These are phyloP conservation scores for Phytophthora macrochlamydospora DNA, from an alignment of 352 stramenopile genomes.

Conservation along the genomic window DNA sequence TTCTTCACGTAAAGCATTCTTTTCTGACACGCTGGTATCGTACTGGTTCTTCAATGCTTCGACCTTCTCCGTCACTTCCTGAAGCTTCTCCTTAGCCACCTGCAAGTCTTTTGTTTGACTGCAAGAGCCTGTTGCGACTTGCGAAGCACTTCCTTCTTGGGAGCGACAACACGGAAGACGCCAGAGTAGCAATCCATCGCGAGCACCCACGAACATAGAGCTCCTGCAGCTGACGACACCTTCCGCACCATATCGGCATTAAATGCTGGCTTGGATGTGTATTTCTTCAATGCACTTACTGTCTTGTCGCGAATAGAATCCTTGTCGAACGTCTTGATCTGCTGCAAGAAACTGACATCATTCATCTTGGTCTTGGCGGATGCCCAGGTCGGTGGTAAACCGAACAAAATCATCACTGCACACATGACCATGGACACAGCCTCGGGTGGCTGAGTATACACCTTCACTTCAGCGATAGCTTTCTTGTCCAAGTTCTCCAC, in stretches of 20 bases:
- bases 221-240: constrained; percentile 86
- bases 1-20: constrained; percentile 93
- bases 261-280: constrained; percentile 85
- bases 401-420: constrained; percentile 97
- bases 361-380: constrained; percentile 95
- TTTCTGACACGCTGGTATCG: constrained; percentile 92
- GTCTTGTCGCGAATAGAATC: constrained; percentile 94
- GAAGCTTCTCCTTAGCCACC: constrained; percentile 88
- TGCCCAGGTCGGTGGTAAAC: constrained; percentile 92
- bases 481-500: constrained; percentile 97
- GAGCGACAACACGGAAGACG: constrained; percentile 88
- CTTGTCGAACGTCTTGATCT: constrained; percentile 97
- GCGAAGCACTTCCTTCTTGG: constrained; percentile 91
- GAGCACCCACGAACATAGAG: constrained; percentile 91
- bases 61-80: constrained; percentile 92
- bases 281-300: constrained; percentile 95
- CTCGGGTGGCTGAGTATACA: constrained; percentile 93
- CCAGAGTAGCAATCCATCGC: constrained; percentile 92
- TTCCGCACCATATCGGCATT: constrained; percentile 92
- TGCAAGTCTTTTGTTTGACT: constrained; percentile 91
- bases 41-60: constrained; percentile 92
- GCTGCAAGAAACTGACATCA: constrained; percentile 92
- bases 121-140: constrained; percentile 85
- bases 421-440: constrained; percentile 94
- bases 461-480: constrained; percentile 95